Base-by-base conservation (phyloP, 2,329 filamentous ascomycete species). In the Teratosphaeria destructans region DNA sequence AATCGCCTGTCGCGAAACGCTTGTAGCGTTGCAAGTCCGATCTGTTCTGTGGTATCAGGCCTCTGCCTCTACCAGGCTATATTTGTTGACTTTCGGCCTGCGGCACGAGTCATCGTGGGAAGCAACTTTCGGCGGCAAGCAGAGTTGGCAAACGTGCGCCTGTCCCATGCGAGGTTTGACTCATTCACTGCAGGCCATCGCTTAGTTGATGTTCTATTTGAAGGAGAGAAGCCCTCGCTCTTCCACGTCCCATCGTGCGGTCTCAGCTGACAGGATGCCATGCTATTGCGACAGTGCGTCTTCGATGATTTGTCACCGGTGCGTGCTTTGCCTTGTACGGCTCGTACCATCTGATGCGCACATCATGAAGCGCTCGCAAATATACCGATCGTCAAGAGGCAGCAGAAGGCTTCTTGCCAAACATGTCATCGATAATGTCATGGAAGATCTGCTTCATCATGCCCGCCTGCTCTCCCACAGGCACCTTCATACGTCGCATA, bases 381-480 rank as follows among this genome's bases (percentile, higher is more conserved):
- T 1, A 23, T 5, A 49, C 16, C 16, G 6, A 23, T 19, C 8
- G 16, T 23, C 19, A 49, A n/a, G 43, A 49, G 23, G 43, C 43
- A 49, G 43, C 43, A 19, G n/a, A 6, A 5, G 43, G 16, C 43
- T 49, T 49, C n/a, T 49, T 49, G 10, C 77, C 77, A 52, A 79
- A 64, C 27, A 81, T 62, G 65, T 82, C 80, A 52, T 82, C 79
- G 12, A 81, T 66, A 59, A 82, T 71, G 16, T 76, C 78, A 52
- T 63, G 71, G 76, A 76, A 81, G 43, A 74, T 62, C 65, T 65
- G 64, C 62, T 72, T 76, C 32, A 76, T 71, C 66, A 75, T 73
- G 16, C 75, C 69, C 26, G 72, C 73, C 61, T 74, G 72, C 65
- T 76, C 72, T 54, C 74, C 75, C n/a, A 75, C 71, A 26, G 73